Conservation (phyloP, 352 stramenopile species). For the Peronospora farinosa region DNA sequence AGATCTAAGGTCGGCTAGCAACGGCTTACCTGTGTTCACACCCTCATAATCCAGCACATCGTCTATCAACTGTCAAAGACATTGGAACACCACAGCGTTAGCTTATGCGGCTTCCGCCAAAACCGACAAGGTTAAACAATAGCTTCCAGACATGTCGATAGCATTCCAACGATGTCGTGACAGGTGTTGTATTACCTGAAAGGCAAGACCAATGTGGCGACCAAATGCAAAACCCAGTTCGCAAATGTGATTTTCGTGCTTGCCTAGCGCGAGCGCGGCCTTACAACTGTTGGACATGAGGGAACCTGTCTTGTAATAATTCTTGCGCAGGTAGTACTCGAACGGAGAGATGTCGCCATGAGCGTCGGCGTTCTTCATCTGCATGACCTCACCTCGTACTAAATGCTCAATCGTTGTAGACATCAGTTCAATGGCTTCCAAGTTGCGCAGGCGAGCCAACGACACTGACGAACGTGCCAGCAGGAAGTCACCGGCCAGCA, state of each 20-base stretch:
- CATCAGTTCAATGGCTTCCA: constrained; percentile 96
- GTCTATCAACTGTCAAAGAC: constrained; percentile 86
- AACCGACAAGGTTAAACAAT: constrained; percentile 7
- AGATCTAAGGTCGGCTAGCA: constrained; percentile 92
- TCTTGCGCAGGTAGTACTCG: constrained; percentile 97
- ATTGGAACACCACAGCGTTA: constrained; percentile 5
- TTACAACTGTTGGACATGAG: constrained; percentile 97
- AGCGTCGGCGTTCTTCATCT: constrained; percentile 90
- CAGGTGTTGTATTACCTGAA: constrained; percentile 80
- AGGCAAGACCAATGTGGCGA: constrained; percentile 95
- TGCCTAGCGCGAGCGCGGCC: constrained; percentile 89
- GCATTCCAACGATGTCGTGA: background rate
- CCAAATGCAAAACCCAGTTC: constrained; percentile 93
- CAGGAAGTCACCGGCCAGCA: constrained; percentile 96
- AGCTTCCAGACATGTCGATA: constrained; percentile 1
- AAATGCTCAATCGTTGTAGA: constrained; percentile 98
- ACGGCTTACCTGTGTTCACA: constrained; percentile 90
- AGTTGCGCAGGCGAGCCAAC: constrained; percentile 90
- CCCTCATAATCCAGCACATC: constrained; percentile 98
- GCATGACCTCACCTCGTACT: constrained; percentile 99
- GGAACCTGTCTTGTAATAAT: constrained; percentile 99
- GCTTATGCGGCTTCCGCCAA: constrained; percentile 12
- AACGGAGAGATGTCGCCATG: constrained; percentile 76
- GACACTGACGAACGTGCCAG: constrained; percentile 94
- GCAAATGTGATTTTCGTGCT: constrained; percentile 80